Evolutionary conservation across 148 eudicot species (phyloP).

Genomic region (Gaultheria prostrata): DNA sequence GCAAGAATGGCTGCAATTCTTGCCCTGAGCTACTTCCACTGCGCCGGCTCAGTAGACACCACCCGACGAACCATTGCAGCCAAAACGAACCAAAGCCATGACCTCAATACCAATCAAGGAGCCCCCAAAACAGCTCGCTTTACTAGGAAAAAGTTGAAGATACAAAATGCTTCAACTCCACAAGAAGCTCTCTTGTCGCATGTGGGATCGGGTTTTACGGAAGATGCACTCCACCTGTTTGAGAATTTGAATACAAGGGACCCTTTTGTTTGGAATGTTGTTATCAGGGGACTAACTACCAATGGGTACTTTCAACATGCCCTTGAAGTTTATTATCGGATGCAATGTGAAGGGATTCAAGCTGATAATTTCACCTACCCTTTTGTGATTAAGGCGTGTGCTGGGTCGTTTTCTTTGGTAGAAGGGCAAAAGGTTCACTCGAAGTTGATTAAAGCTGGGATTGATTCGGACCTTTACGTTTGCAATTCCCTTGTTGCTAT

Average conservation of each 20-base stretch:
- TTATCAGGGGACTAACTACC: constrained; percentile 51
- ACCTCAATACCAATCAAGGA: constrained; percentile 17
- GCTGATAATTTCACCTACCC: constrained; percentile 72
- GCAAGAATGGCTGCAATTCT: constrained; percentile 19
- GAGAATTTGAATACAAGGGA: constrained; percentile 51
- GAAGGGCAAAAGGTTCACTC: constrained; percentile 59
- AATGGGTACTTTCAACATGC: constrained; percentile 43
- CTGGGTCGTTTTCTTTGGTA: constrained; percentile 35
- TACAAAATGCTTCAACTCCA: background rate
- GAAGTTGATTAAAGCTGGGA: constrained; percentile 52
- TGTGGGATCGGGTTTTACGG: constrained; percentile 20
- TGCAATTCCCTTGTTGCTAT: constrained; percentile 51
- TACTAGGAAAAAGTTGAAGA: background rate
- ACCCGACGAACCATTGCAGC: constrained; percentile 6
- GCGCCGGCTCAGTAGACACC: background rate
- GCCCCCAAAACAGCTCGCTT: constrained; percentile 13
- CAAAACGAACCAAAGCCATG: constrained; percentile 11
- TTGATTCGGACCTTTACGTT: constrained; percentile 44
- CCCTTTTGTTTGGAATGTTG: constrained; percentile 62
- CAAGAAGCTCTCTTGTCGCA: constrained; percentile 10
- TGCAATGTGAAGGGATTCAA: constrained; percentile 46
- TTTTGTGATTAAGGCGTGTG: constrained; percentile 72
- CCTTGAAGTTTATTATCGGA: constrained; percentile 40
- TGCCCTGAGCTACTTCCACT: constrained; percentile 18
- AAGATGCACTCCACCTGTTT: constrained; percentile 65